Base-by-base conservation (phyloP, 2,329 filamentous ascomycete species). In the Microdochium nivale region DNA sequence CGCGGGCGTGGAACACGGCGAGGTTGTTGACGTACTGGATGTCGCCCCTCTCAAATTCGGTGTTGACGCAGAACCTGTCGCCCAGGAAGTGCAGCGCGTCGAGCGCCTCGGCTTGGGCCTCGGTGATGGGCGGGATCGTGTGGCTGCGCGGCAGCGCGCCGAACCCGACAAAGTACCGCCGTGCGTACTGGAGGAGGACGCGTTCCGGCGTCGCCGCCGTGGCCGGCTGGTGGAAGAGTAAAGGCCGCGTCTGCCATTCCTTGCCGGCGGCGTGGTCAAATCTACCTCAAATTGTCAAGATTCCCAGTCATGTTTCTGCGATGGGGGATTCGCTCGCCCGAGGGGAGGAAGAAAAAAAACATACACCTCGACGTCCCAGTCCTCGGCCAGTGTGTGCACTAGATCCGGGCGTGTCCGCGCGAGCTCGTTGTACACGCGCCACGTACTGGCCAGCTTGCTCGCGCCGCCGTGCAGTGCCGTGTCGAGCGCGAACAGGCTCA, bases 381-480 rank as follows among this genome's bases (percentile, higher is more conserved):
- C 75, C 57, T 75, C 69, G 0, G 76, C 66, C 25, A 86, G 64
- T 0, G 78, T 82, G 3, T 72, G 67, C 32, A 87, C 77, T 13
- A 86, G 64, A 57, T 86, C 81, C 0, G 81, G 81, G 19, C 81
- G 65, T 1, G 73, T 78, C 21, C 64, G 65, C 0, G 81, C 81
- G 2, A 86, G 67, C 60, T 84, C 75, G 56, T 86, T 86, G 61
- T 86, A 86, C 2, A 86, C 76, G 2, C 69, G 68, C 74, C 77
- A 80, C 25, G 73, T 78, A 58, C 79, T 81, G 0, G 79, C 74
- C 11, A 86, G 63, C 53, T 76, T 76, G 57, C 80, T 84, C 53
- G 77, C 68, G 1, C 83, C 82, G 0, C 83, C 83, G 2, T 68
- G 66, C 0, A 73, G 73, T 0, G 80, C 76, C 10, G 73, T 73